Conservation (phyloP, 176 grass and related monocot species). For the barley (Hordeum vulgare) region DNA sequence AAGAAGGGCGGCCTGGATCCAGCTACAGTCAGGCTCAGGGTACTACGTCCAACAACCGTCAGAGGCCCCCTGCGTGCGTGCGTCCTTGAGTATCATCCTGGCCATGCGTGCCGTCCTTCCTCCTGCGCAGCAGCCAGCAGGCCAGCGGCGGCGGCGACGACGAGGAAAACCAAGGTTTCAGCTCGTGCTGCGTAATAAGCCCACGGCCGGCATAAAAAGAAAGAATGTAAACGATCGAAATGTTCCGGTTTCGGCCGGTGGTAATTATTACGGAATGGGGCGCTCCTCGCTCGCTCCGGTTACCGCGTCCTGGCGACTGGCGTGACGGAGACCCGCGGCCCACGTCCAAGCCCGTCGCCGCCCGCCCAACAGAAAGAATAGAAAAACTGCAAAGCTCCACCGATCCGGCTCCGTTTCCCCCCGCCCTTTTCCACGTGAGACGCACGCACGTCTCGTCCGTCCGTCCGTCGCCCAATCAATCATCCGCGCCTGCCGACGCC, state of each 20-base stretch:
- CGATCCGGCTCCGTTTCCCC: not conserved
- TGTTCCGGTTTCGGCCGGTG: too few species aligned
- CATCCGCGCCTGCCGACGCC: not conserved
- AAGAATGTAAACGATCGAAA: too few species aligned
- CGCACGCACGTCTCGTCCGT: not conserved
- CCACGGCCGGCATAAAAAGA: too few species aligned
- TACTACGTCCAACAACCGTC: not conserved
- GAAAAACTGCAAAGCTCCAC: not conserved
- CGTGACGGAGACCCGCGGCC: conserved; percentile 12
- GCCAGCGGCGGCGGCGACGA: too few species aligned
- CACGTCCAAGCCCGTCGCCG: not conserved
- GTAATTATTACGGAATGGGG: too few species aligned
- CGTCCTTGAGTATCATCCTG: not conserved
- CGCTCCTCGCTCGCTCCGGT: not conserved
- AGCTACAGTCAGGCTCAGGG: not conserved
- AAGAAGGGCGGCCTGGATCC: not conserved
- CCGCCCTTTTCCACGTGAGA: not conserved
- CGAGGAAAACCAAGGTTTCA: too few species aligned
- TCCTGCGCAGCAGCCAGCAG: not conserved
- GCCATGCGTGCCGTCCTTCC: not conserved
- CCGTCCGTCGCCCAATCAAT: not conserved
- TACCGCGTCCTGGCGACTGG: not conserved
- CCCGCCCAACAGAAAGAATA: not conserved
- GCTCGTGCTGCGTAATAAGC: too few species aligned
- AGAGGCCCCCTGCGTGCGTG: not conserved